Percentiles rank a stretch among this genome's conserved stretches.
phyloP scores from a whole-genome alignment of 139 green algal species.

The Micractinium conductrix region DNA sequence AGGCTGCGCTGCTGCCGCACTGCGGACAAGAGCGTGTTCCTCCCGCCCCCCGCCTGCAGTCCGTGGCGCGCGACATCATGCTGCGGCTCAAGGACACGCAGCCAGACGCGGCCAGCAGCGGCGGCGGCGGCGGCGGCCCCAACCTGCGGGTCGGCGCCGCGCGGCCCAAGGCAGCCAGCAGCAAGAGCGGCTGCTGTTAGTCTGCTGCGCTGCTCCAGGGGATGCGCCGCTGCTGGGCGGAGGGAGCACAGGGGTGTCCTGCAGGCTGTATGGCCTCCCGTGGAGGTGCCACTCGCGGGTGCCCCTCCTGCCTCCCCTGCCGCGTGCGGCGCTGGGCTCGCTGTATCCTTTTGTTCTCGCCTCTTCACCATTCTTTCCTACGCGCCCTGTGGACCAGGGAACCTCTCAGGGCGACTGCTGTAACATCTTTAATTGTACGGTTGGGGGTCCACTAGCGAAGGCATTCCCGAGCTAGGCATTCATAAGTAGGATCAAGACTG shows the following conservation, averaged over 20 bases:
- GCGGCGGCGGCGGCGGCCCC: constrained; percentile 7
- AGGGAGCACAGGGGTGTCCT: too few relatives aligned
- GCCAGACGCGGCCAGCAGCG: not conserved
- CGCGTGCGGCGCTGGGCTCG: not conserved
- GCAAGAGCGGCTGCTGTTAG: constrained; percentile 32
- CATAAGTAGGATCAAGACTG: not conserved
- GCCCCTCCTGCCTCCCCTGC: not conserved
- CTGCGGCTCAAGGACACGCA: constrained; percentile 25
- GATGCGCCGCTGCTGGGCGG: too few relatives aligned
- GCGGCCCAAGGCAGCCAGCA: constrained; percentile 8
- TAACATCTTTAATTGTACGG: too few relatives aligned
- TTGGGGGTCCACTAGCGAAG: too few relatives aligned
- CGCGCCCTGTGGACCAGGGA: too few relatives aligned
- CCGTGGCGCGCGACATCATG: constrained; percentile 38
- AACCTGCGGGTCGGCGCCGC: constrained; percentile 18
- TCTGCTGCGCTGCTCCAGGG: not conserved
- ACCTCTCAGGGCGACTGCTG: too few relatives aligned
- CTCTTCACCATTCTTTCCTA: not conserved
- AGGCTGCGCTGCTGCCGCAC: too few relatives aligned
- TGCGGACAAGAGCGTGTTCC: too few relatives aligned
- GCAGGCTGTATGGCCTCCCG: too few relatives aligned
- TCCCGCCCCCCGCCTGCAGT: not conserved
- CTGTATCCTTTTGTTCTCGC: not conserved
- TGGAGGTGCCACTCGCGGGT: not conserved
- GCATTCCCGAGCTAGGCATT: too few relatives aligned